phyloP scores from a whole-genome alignment of 257 asterid genomes.

The Penstemon eatonii region DNA sequence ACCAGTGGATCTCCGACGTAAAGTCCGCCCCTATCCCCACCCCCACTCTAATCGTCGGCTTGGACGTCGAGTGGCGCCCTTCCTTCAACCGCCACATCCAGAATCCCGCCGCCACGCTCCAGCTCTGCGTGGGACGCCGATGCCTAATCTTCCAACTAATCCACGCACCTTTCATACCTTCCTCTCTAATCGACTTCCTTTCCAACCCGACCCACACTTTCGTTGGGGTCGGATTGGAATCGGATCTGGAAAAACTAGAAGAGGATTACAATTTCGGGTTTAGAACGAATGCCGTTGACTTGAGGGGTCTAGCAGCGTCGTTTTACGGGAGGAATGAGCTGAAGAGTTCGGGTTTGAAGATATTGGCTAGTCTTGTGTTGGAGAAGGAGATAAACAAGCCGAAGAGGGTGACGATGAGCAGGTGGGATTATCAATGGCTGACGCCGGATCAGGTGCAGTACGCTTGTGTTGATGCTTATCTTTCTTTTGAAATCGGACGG shows the following conservation, averaged over 20 bases:
- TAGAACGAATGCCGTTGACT: conserved; percentile 35
- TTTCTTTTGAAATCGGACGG: conserved; percentile 44
- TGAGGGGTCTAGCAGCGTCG: conserved; percentile 48
- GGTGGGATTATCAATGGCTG: conserved; percentile 50
- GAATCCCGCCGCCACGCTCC: conserved; percentile 55
- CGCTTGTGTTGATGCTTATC: conserved; percentile 58
- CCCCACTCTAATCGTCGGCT: conserved; percentile 36
- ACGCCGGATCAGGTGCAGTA: conserved; percentile 43
- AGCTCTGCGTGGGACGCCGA: conserved; percentile 46
- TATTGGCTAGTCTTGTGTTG: conserved; percentile 39
- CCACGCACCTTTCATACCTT: conserved; percentile 36
- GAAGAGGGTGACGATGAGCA: conserved; percentile 42
- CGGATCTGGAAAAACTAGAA: conserved; percentile 46
- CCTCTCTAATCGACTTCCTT: conserved; percentile 39
- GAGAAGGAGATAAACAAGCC: conserved; percentile 43
- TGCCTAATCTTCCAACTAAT: conserved; percentile 53
- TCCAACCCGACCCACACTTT: conserved; percentile 36
- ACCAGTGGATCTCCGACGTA: conserved; percentile 45
- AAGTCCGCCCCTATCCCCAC: conserved; percentile 27
- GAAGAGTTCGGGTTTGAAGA: conserved; percentile 39
- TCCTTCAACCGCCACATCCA: conserved; percentile 20
- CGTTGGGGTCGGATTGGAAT: conserved; percentile 47
- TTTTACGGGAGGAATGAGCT: conserved; percentile 24
- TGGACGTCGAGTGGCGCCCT: conserved; percentile 62
- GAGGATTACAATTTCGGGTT: conserved; percentile 44